phyloP scores from a whole-genome alignment of 1,139 yeast species.

The Blastobotrys petasosporus region DNA sequence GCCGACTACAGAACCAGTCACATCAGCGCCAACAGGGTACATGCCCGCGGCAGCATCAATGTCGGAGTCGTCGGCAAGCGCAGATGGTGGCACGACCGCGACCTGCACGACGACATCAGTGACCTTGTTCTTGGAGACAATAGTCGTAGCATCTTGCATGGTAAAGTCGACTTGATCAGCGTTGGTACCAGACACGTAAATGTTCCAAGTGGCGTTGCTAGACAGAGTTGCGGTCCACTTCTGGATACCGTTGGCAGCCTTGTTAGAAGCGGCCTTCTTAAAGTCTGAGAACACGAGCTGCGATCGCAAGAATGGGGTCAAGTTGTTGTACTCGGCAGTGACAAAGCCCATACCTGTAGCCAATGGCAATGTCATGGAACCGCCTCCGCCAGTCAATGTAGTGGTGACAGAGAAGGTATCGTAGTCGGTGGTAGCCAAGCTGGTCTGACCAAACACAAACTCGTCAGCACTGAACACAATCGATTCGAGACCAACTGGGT shows the following conservation, averaged over 20 bases:
- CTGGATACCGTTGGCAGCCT: slow-evolving; percentile 37
- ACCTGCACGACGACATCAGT: slow-evolving; percentile 47
- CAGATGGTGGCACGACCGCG: slow-evolving; percentile 46
- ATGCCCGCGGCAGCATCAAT: slow-evolving; percentile 60
- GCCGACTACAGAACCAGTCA: slow-evolving; percentile 36
- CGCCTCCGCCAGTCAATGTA: slow-evolving; percentile 38
- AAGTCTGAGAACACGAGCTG: slow-evolving; percentile 48
- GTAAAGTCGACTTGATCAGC: slow-evolving; percentile 34
- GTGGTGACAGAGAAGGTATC: slow-evolving; percentile 53
- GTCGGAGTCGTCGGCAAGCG: slow-evolving; percentile 27
- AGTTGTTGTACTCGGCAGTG: slow-evolving; percentile 57
- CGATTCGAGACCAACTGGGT: slow-evolving; percentile 49
- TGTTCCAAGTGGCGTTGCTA: slow-evolving; percentile 47
- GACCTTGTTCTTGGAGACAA: slow-evolving; percentile 35
- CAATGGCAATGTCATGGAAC: slow-evolving; percentile 36
- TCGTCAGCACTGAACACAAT: slow-evolving; percentile 53
- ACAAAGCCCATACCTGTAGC: slow-evolving; percentile 79
- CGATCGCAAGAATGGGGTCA: slow-evolving; percentile 50
- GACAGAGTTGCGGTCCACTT: slow-evolving; percentile 54
- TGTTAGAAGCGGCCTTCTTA: slow-evolving; percentile 32
- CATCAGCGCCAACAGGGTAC: slow-evolving; percentile 41
- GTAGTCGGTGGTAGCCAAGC: slow-evolving; percentile 42
- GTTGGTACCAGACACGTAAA: slow-evolving; percentile 51
- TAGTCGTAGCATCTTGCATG: slow-evolving; percentile 35
- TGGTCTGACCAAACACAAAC: slow-evolving; percentile 40